Percentiles rank a stretch among this genome's conserved stretches.
Conservation (phyloP, 2,329 filamentous ascomycete genomes). For the Zymoseptoria crescenta region DNA sequence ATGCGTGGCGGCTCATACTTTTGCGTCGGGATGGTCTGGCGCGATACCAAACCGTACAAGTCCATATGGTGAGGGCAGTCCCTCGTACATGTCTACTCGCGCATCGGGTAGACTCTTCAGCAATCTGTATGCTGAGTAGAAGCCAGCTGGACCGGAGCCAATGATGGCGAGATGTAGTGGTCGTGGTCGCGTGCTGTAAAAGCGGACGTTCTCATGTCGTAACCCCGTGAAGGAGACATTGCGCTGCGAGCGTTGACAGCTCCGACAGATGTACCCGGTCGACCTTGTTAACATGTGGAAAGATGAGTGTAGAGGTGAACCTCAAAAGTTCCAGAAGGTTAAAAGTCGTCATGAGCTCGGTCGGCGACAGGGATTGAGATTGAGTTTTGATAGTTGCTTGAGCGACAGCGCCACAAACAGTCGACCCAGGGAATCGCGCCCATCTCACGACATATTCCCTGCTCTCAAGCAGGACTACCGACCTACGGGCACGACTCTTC, state of each 20-base stretch:
- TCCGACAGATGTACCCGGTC: slow-evolving; percentile 14
- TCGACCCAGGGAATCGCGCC: background rate
- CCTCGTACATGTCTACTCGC: slow-evolving; percentile 91
- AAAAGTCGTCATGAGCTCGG: background rate
- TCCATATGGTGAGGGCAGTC: slow-evolving; percentile 84
- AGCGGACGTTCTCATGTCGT: background rate
- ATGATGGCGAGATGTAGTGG: slow-evolving; percentile 73
- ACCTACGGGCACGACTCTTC: background rate
- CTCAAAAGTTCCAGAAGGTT: background rate
- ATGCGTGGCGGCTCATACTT: slow-evolving; percentile 49
- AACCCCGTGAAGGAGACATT: slow-evolving; percentile 13
- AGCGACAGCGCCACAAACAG: background rate
- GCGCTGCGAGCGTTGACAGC: slow-evolving; percentile 10
- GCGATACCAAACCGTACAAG: slow-evolving; percentile 90
- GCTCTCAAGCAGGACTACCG: background rate
- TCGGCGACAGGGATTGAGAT: too few species aligned
- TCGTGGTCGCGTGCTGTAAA: slow-evolving; percentile 31
- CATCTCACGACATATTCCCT: background rate
- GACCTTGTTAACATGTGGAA: slow-evolving; percentile 7
- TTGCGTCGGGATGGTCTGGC: slow-evolving; percentile 97
- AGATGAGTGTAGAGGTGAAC: background rate
- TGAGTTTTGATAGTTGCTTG: background rate
- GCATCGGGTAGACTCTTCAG: slow-evolving; percentile 66
- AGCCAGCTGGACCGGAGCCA: slow-evolving; percentile 85
- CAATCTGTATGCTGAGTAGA: slow-evolving; percentile 84